Percentiles rank a stretch among this genome's conserved stretches.
phyloP scores from a whole-genome alignment of 805 yeast genomes.

The Torulaspora franciscae region DNA sequence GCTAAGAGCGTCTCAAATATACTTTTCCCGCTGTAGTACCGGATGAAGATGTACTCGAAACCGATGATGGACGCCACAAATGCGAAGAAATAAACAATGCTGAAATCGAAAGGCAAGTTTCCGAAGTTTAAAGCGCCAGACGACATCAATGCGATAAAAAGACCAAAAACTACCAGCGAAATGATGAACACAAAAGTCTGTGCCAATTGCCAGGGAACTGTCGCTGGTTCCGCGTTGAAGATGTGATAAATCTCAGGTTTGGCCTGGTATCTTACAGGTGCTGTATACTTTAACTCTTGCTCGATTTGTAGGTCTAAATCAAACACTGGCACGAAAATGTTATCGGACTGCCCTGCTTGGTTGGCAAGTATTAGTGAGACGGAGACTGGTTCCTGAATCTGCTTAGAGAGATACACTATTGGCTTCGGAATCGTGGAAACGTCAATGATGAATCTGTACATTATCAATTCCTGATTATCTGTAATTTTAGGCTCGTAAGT shows the following conservation, averaged over 20 bases:
- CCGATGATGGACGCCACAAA: constrained; percentile 27
- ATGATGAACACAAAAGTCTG: constrained; percentile 45
- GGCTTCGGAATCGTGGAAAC: constrained; percentile 21
- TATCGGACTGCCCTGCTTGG: constrained; percentile 10
- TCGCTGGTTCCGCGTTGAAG: constrained; percentile 51
- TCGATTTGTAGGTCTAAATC: constrained; percentile 14
- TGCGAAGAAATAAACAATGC: constrained; percentile 22
- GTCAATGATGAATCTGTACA: constrained; percentile 17
- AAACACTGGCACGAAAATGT: constrained; percentile 20
- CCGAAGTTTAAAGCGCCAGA: constrained; percentile 28
- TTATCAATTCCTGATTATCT: constrained; percentile 15
- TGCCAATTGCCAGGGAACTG: constrained; percentile 51
- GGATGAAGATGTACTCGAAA: constrained; percentile 30
- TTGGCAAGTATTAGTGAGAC: constrained; percentile 25
- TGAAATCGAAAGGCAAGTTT: constrained; percentile 27
- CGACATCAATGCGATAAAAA: constrained; percentile 44
- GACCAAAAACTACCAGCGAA: constrained; percentile 38
- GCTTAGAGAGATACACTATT: constrained; percentile 21
- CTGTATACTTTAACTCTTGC: constrained; percentile 8
- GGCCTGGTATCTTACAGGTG: constrained; percentile 38
- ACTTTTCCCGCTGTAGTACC: constrained; percentile 31
- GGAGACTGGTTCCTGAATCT: constrained; percentile 15
- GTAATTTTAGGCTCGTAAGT: constrained; percentile 20
- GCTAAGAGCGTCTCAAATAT: constrained; percentile 32
- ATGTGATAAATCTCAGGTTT: constrained; percentile 59